Percentiles rank a stretch among this genome's conserved stretches.
Evolutionary conservation across 2,329 filamentous ascomycete species (phyloP).

Genomic region (Penicillium sp.): DNA sequence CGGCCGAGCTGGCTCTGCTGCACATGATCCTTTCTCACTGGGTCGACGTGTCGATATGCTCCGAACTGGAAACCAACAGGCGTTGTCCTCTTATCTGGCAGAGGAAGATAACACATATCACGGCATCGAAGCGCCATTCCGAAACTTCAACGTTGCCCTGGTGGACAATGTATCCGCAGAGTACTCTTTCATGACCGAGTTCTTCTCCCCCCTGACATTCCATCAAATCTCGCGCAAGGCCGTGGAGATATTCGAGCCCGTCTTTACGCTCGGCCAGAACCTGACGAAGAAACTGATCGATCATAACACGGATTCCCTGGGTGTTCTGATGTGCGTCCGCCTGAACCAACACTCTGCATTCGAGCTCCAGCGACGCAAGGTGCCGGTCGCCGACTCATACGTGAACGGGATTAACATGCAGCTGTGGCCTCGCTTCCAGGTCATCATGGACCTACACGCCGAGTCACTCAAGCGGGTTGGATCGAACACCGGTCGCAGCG

Average conservation of each 20-base stretch:
- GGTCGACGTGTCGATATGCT: slow-evolving; percentile 83
- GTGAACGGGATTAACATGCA: slow-evolving; percentile 95
- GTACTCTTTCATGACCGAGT: slow-evolving; percentile 87
- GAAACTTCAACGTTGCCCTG: slow-evolving; percentile 90
- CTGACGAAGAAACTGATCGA: slow-evolving; percentile 75
- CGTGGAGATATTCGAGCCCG: slow-evolving; percentile 82
- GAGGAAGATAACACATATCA: slow-evolving; percentile 85
- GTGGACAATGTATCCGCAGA: slow-evolving; percentile 93
- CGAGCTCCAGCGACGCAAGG: slow-evolving; percentile 84
- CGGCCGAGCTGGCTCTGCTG: slow-evolving; percentile 38
- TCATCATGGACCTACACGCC: slow-evolving; percentile 89
- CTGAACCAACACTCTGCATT: slow-evolving; percentile 94
- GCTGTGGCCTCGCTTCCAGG: slow-evolving; percentile 92
- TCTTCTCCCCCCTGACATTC: slow-evolving; percentile 78
- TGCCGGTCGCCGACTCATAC: slow-evolving; percentile 85
- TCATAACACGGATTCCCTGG: slow-evolving; percentile 77
- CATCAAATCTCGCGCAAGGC: slow-evolving; percentile 80
- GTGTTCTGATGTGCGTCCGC: slow-evolving; percentile 84
- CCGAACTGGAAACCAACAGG: slow-evolving; percentile 68
- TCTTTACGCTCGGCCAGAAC: slow-evolving; percentile 76
- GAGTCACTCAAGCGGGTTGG: slow-evolving; percentile 71
- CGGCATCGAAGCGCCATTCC: slow-evolving; percentile 86
- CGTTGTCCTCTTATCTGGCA: slow-evolving; percentile 81
- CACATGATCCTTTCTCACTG: slow-evolving; percentile 83
- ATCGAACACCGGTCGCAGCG: slow-evolving; percentile 46